Base-by-base conservation (phyloP, 371 early-diverging fungal species). In the Actinomucor elegans region DNA sequence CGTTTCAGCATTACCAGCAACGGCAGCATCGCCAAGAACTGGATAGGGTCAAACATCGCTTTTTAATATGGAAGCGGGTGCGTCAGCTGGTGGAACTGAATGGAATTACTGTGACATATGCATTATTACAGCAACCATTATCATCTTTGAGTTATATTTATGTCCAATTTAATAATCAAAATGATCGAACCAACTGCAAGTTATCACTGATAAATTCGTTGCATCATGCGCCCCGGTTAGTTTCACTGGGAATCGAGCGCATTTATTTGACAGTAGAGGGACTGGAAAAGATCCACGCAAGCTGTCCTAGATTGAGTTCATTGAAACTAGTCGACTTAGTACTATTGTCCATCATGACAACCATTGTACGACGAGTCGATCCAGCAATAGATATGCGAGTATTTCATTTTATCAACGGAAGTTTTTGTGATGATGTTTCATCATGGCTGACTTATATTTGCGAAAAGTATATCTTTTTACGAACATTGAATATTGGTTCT, bases 121-220 rank as follows among this genome's bases (percentile, higher is more conserved):
- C 32, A 15, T 20, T 55, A 17, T 18, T 50, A 5, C 46, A 37
- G 6, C 27, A 38, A 7, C n/a, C 37, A 6, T 14, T 26, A 3
- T 32, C 33, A n/a, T 12, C 21, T 17, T 26, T 55, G 20, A 47
- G 40, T 6, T 35, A 26, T 18, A 9, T 55, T n/a, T 55, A 38
- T 1, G 32, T 55, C 2, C 55, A 47, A 8, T 55, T 55, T 14
- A 55, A 40, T 15, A 55, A 47, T 21, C 24, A 17, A 38, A 55
- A 47, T n/a, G 55, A 55, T 24, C 27, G 15, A 18, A 55, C 55
- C 11, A 55, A 55, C 12, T 47, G 31, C 1, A 55, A 55, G 12
- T 0, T 3, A 8, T 47, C 32, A 0, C 32, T 55, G 6, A 29
- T 50, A 12, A 28, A 27, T 8, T 50, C 29, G n/a, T n/a, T 50